phyloP scores from a whole-genome alignment of 148 eudicot genomes.

The Fallopia convolvulus region DNA sequence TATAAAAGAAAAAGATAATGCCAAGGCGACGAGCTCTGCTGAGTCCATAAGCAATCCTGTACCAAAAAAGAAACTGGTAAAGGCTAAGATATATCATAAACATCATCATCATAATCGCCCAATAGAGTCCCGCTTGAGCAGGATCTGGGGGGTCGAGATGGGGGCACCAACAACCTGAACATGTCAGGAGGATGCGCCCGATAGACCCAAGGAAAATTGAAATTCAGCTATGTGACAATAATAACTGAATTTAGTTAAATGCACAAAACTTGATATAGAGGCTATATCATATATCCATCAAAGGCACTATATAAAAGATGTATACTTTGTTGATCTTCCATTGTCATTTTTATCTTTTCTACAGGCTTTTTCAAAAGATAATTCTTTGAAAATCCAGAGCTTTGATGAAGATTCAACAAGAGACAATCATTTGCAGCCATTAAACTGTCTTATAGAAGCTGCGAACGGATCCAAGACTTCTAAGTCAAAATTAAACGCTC shows the following conservation, averaged over 20 bases:
- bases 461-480: slow-evolving; percentile 68
- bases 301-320: too few relatives aligned
- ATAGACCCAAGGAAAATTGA: too few relatives aligned
- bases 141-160: too few relatives aligned
- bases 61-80: slow-evolving; percentile 67
- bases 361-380: slow-evolving; percentile 46
- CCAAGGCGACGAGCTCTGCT: slow-evolving; percentile 62
- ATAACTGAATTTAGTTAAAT: too few relatives aligned
- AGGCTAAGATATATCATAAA: neutral
- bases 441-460: slow-evolving; percentile 72
- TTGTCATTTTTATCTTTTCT: neutral
- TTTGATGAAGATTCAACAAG: slow-evolving; percentile 33
- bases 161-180: too few relatives aligned
- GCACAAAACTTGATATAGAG: too few relatives aligned
- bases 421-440: slow-evolving; percentile 63
- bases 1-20: slow-evolving; percentile 36
- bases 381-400: slow-evolving; percentile 32
- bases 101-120: too few relatives aligned
- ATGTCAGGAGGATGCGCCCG: too few relatives aligned
- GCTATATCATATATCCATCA: too few relatives aligned
- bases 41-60: slow-evolving; percentile 53
- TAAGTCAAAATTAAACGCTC: slow-evolving; percentile 44
- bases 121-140: too few relatives aligned
- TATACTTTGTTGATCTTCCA: neutral
- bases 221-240: too few relatives aligned